Conservation (phyloP, 164 flowering plant species). For the Cinnamomum micranthum region DNA sequence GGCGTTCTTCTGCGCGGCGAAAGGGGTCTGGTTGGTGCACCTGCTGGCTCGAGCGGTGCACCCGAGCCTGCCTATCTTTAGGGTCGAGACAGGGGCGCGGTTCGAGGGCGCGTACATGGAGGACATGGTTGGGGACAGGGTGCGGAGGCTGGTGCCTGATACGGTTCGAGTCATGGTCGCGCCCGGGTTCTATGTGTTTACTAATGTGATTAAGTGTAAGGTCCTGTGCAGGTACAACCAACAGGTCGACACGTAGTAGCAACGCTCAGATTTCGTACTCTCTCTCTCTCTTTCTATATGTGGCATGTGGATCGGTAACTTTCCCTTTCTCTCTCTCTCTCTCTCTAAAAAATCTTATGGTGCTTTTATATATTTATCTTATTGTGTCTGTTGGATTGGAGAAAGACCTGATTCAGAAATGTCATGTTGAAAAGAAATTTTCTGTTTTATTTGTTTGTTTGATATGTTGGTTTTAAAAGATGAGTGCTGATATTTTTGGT, state of each 20-base stretch:
- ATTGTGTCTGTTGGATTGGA: not conserved
- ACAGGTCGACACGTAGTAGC: not conserved
- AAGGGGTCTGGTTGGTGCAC: constrained; percentile 84
- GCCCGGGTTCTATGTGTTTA: constrained; percentile 83
- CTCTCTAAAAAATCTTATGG: not conserved
- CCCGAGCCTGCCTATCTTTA: constrained; percentile 61
- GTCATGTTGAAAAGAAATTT: too few species aligned
- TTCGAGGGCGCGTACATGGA: constrained; percentile 90
- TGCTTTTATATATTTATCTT: too few species aligned
- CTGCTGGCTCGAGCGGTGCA: constrained; percentile 78
- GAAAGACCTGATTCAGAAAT: too few species aligned
- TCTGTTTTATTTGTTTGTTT: too few species aligned
- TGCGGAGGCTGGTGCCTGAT: constrained; percentile 41
- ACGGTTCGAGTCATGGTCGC: constrained; percentile 80
- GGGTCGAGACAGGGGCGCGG: constrained; percentile 55
- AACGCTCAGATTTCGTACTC: not conserved
- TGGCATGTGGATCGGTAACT: too few species aligned
- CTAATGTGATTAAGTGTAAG: constrained; percentile 80
- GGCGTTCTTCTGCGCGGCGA: constrained; percentile 83
- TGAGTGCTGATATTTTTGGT: too few species aligned
- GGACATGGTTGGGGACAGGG: constrained; percentile 69
- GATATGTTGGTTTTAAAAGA: too few species aligned
- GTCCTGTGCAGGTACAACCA: constrained; percentile 66
- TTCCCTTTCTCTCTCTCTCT: too few species aligned
- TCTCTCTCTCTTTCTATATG: not conserved